Evolutionary conservation across 108 stramenopile genomes (phyloP), one percentile per base, ranked within the genome.

Genomic region (Chaetoceros tenuissimus): DNA sequence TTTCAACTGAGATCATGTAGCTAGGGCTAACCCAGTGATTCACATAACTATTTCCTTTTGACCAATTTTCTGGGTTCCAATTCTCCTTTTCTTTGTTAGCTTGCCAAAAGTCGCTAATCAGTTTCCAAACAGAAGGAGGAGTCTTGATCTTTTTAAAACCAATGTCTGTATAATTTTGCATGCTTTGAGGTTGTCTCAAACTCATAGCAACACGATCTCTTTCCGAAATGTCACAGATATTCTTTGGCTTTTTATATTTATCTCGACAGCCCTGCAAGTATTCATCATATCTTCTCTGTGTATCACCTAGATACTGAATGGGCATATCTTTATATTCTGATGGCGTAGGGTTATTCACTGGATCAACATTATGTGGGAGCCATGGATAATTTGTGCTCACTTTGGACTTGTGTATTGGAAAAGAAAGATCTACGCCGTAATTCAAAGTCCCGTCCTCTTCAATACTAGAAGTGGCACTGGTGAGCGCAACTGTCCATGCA

Each of bases 341-440:
- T 1, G 89, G 89, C 8, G 62, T 71, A 28, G 65, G 49, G 27
- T 67, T 27, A 24, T 57, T 48, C 10, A 19, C 64, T 0, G 59
- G 59, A 40, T 40, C 8, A 31, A 60, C 52, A 60, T 92, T 92
- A 73, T 92, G 90, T 0, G 80, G 78, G 0, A 92, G 70, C 86
- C 84, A 91, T 0, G 76, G 78, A 48, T 83, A 91, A 65, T 91
- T 91, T 52, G 62, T 73, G 3, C 76, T 76, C 8, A 92, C 54
- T 20, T 52, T 17, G 1, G 8, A 34, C 23, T 83, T 64, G 34
- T 92, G 90, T 48, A 92, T 92, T 31, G 90, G 90, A 59, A 87
- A 92, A 51, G 75, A 78, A 20, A 87, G 76, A 57, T 92, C 90
- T 21, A 84, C 90, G 23, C 90, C 90, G 63, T 92, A 92, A 19